Evolutionary conservation across 176 grass and related monocot genomes (phyloP).

Genomic region (Juncus inflexus): DNA sequence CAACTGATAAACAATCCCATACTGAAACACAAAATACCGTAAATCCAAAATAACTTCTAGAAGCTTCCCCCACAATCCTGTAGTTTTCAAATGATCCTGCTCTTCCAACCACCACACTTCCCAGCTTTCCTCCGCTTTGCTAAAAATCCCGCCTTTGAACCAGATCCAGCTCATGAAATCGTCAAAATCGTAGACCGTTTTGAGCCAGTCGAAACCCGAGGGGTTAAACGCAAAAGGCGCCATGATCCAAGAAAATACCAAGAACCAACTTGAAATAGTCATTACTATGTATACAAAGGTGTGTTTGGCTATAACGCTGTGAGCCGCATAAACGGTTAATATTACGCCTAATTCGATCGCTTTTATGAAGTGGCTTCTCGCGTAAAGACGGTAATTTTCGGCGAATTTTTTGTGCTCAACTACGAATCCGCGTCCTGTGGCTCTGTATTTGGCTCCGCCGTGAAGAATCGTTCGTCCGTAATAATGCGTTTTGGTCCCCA

Average conservation of each 20-base stretch:
- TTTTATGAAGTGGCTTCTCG: conserved; percentile 96
- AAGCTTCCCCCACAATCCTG: conserved; percentile 91
- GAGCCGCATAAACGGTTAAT: conserved; percentile 79
- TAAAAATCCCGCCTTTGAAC: conserved; percentile 66
- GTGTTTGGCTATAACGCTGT: conserved; percentile 75
- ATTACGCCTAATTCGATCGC: conserved; percentile 91
- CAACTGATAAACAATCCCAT: conserved; percentile 89
- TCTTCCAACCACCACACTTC: conserved; percentile 96
- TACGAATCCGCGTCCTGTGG: conserved; percentile 98
- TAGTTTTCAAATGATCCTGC: conserved; percentile 87
- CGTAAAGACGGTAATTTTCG: conserved; percentile 96
- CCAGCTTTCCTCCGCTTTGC: conserved; percentile 90
- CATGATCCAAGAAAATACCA: conserved; percentile 94
- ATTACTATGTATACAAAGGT: conserved; percentile 91
- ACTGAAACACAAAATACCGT: conserved; percentile 94
- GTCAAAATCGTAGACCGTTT: conserved; percentile 97
- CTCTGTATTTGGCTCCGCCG: conserved; percentile 90
- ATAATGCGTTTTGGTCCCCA: conserved; percentile 94
- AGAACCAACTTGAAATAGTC: conserved; percentile 90
- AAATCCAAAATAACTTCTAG: conserved; percentile 93
- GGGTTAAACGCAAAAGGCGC: conserved; percentile 97
- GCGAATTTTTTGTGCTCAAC: conserved; percentile 90
- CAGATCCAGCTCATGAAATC: conserved; percentile 99
- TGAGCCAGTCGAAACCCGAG: conserved; percentile 98
- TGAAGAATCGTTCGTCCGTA: conserved; percentile 98